Conservation (phyloP, 202 grass and related monocot genomes). For the Panicum virgatum region DNA sequence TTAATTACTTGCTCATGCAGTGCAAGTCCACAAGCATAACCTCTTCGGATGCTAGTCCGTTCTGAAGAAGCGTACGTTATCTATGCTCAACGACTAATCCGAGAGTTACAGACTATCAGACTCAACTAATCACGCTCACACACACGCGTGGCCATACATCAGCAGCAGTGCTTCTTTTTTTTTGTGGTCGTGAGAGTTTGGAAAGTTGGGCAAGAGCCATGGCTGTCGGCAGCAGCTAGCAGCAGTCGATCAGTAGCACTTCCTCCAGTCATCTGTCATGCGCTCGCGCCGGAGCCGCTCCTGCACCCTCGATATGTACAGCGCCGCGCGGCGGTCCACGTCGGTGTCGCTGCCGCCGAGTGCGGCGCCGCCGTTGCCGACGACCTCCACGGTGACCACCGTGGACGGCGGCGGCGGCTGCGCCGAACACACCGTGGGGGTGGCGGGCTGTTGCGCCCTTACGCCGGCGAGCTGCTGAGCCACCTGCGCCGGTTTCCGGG, state of each 20-base stretch:
- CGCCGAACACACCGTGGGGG: background rate
- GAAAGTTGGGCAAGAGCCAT: too few relatives aligned
- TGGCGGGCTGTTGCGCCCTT: conserved; percentile 1
- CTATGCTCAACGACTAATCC: too few relatives aligned
- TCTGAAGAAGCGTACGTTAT: too few relatives aligned
- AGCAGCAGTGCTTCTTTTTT: too few relatives aligned
- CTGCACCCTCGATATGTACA: conserved; percentile 54
- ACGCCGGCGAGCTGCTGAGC: background rate
- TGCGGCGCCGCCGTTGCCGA: background rate
- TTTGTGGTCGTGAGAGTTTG: too few relatives aligned
- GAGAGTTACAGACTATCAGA: too few relatives aligned
- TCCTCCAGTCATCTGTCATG: conserved; percentile 20
- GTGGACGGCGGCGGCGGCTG: background rate
- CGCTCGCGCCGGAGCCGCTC: conserved; percentile 47
- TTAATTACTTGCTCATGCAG: too few relatives aligned
- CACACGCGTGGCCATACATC: too few relatives aligned
- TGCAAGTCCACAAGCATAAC: too few relatives aligned
- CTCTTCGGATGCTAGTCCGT: too few relatives aligned
- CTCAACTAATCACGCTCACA: too few relatives aligned
- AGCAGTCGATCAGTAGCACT: background rate
- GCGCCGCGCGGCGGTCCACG: conserved; percentile 28
- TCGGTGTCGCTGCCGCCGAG: conserved; percentile 3
- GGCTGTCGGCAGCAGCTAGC: too few relatives aligned
- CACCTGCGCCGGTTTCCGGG: background rate
- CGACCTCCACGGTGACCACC: conserved; percentile 17